These are phyloP conservation scores for Sporothrix humicola DNA, from an alignment of 2,329 filamentous ascomycete genomes.

Conservation along the genomic window DNA sequence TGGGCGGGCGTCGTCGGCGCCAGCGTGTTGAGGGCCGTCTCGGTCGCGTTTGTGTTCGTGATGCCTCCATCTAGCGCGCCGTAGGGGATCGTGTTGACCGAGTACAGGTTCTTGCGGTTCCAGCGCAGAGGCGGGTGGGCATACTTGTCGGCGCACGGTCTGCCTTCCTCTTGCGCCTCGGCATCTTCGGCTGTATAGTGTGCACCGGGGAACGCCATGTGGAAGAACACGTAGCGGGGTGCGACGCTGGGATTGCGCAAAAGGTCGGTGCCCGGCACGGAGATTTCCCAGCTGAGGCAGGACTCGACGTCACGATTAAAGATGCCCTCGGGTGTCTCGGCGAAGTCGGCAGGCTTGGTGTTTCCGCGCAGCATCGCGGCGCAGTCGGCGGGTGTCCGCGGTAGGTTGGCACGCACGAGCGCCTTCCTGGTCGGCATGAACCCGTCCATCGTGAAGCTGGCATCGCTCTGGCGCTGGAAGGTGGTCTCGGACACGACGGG, in stretches of 20 bases:
- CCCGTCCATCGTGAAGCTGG: slow-evolving; percentile 52
- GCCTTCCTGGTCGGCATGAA: slow-evolving; percentile 51
- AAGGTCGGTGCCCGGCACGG: slow-evolving; percentile 45
- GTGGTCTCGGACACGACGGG: slow-evolving; percentile 42
- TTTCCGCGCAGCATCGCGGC: slow-evolving; percentile 32
- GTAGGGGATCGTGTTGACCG: slow-evolving; percentile 52
- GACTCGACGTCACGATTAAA: slow-evolving; percentile 47
- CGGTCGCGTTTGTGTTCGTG: background rate
- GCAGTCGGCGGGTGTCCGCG: slow-evolving; percentile 37
- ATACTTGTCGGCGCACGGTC: slow-evolving; percentile 29
- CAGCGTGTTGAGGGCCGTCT: background rate
- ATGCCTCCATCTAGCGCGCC: slow-evolving; percentile 41
- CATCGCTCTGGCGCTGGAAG: slow-evolving; percentile 46
- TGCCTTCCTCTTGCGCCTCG: slow-evolving; percentile 34
- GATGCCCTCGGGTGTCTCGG: slow-evolving; percentile 2
- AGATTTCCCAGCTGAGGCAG: slow-evolving; percentile 56
- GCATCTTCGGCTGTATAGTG: slow-evolving; percentile 33
- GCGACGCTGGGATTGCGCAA: slow-evolving; percentile 45
- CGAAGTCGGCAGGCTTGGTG: slow-evolving; percentile 34
- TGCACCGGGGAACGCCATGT: slow-evolving; percentile 39
- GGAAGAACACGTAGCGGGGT: slow-evolving; percentile 50
- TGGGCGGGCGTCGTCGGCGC: background rate
- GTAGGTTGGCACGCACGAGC: slow-evolving; percentile 46
- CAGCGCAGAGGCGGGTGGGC: slow-evolving; percentile 43
- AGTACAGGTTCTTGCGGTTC: slow-evolving; percentile 50